Conservation (phyloP, 176 grass and related monocot genomes). For the Carex cristatella region DNA sequence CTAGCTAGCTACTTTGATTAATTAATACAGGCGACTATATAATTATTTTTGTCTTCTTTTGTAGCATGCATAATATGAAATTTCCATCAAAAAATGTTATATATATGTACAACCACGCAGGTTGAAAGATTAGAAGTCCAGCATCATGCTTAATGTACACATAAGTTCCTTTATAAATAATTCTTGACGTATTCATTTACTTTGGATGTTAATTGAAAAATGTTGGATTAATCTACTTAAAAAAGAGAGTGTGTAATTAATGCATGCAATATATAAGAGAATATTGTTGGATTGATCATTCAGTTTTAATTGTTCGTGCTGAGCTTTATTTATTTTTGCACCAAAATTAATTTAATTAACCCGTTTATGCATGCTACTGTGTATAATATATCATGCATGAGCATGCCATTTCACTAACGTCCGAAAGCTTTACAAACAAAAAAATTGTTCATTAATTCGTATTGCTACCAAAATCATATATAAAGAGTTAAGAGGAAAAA, state of each 20-base stretch:
- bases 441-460: not conserved
- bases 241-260: not conserved
- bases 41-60: not conserved
- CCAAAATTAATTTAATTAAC: not conserved
- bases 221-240: not conserved
- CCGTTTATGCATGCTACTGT: constrained; percentile 21
- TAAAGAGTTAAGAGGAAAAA: not conserved
- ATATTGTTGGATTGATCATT: too few relatives aligned
- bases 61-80: not conserved
- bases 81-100: not conserved
- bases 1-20: not conserved
- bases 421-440: not conserved
- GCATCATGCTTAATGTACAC: not conserved
- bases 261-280: not conserved
- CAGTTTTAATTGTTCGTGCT: too few relatives aligned
- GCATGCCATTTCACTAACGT: not conserved
- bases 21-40: not conserved
- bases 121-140: not conserved
- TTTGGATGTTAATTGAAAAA: not conserved
- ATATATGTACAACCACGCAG: not conserved
- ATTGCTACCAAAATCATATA: not conserved
- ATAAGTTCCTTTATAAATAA: not conserved
- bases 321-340: not conserved
- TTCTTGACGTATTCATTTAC: not conserved
- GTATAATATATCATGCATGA: not conserved